A percentile compares a stretch with the other conserved stretches of the same genome.
Evolutionary conservation across 148 eudicot species (phyloP).

Genomic region (Rhododendron simsii): DNA sequence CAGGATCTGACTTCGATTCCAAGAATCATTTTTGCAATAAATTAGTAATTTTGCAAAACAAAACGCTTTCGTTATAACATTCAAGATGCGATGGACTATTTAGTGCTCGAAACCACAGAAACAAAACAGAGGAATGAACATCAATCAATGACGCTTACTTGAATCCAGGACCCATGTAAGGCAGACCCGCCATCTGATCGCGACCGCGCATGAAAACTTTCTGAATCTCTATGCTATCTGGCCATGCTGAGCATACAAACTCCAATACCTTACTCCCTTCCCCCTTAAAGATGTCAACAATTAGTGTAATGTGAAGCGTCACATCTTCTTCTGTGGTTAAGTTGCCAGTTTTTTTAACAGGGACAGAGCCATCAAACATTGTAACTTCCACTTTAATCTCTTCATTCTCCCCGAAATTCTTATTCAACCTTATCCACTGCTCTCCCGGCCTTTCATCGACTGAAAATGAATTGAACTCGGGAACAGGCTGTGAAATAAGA

Average conservation of each 20-base stretch:
- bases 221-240: conserved; percentile 57
- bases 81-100: not conserved
- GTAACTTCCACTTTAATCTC: conserved; percentile 85
- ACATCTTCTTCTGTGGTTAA: conserved; percentile 43
- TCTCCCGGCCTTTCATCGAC: conserved; percentile 73
- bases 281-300: conserved; percentile 62
- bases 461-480: conserved; percentile 49
- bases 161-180: conserved; percentile 77
- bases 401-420: conserved; percentile 59
- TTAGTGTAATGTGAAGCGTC: conserved; percentile 55
- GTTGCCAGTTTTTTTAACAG: conserved; percentile 38
- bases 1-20: not conserved
- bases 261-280: conserved; percentile 48
- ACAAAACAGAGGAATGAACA: not conserved
- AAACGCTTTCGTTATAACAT: not conserved
- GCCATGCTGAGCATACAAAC: conserved; percentile 89
- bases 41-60: not conserved
- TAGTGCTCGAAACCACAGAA: not conserved
- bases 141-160: conserved; percentile 34
- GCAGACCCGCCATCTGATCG: conserved; percentile 33
- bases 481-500: conserved; percentile 39
- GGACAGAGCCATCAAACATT: conserved; percentile 69
- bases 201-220: conserved; percentile 50
- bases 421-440: conserved; percentile 77
- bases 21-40: not conserved